Conservation (phyloP, 1,139 yeast species). For the Scheffersomyces stambukii region DNA sequence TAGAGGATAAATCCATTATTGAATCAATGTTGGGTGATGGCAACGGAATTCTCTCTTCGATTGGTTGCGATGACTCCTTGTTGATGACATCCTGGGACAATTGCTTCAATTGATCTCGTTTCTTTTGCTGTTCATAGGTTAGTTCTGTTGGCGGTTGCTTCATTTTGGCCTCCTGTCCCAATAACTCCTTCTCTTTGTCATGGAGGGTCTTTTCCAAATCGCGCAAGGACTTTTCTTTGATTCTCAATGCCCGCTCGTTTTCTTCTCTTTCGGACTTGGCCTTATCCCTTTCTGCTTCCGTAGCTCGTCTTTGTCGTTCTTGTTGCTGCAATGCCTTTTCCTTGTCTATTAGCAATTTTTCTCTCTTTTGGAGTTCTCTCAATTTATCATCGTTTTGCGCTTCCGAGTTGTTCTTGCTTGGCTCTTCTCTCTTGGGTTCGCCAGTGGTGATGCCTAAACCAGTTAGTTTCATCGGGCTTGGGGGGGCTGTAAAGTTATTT, state of each 20-base stretch:
- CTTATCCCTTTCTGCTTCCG: constrained; percentile 4
- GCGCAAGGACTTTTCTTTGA: constrained; percentile 4
- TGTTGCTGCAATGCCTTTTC: constrained; percentile 1
- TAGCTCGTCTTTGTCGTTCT: constrained; percentile 4
- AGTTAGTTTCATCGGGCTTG: constrained; percentile 10
- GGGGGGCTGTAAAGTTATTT: constrained; percentile 5
- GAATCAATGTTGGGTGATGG: not conserved
- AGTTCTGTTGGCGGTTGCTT: constrained; percentile 4
- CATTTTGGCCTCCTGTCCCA: too few relatives aligned
- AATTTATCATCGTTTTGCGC: constrained; percentile 1
- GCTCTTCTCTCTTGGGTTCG: constrained; percentile 4
- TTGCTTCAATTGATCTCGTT: constrained; percentile 16
- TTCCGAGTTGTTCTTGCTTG: not conserved
- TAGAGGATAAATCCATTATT: constrained; percentile 1
- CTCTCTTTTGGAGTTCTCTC: constrained; percentile 2
- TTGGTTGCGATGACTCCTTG: constrained; percentile 12
- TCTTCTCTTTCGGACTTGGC: constrained; percentile 1
- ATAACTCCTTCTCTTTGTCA: constrained; percentile 11
- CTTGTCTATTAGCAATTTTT: constrained; percentile 1
- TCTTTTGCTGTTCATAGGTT: constrained; percentile 10
- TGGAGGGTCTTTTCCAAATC: constrained; percentile 7
- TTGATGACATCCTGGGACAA: constrained; percentile 18
- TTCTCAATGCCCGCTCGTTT: constrained; percentile 3
- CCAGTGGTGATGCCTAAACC: constrained; percentile 22
- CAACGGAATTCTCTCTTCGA: constrained; percentile 8